Evolutionary conservation across 306 rosid species (phyloP), one percentile per base, ranked within the genome.

Genomic region (Dryas alaskensis): DNA sequence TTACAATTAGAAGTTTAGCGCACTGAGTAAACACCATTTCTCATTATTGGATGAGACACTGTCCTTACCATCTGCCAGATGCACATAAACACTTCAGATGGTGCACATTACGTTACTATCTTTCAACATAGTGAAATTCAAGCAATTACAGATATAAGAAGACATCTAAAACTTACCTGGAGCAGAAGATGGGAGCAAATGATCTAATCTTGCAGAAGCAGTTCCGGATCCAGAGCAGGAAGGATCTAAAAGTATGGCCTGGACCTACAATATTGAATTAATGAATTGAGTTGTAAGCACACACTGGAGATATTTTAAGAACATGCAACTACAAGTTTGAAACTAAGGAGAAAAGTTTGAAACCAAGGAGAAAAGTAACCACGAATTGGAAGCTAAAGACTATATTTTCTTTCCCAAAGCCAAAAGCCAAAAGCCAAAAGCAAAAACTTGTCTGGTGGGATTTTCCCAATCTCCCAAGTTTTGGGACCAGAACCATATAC

Each of bases 191-290:
- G 98, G 99, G 49, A 94, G 98, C 50, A 94, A 80, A 83, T 94
- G 89, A 72, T 94, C 96, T 60, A 92, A 79, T 86, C 99, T 87
- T 72, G 83, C 82, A 79, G 92, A 81, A 11, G 92, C 87, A 63
- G 95, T 90, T 76, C 98, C 98, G 65, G 98, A 92, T 46, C 96
- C 92, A 61, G 96, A 90, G 87, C 98, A 90, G 59, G 98, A 88
- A 81, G 96, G 98, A 86, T 92, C 98, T 77, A 90, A 81, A 70
- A 91, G 98, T 77, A 93, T 89, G 67, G 94, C 98, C 11, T 81
- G 83, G 55, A 89, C 73, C 98, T 91, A 81, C 69, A 51, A 64
- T 45, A 59, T 50, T 40, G 73, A 70, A 74, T 79, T 60, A 49
- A 31, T 27, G 73, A 70, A 74, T 79, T 60, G 48, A 31, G 70